Evolutionary conservation across 352 stramenopile genomes (phyloP), one percentile per base, ranked within the genome.

Genomic region (Pythium monospermum): DNA sequence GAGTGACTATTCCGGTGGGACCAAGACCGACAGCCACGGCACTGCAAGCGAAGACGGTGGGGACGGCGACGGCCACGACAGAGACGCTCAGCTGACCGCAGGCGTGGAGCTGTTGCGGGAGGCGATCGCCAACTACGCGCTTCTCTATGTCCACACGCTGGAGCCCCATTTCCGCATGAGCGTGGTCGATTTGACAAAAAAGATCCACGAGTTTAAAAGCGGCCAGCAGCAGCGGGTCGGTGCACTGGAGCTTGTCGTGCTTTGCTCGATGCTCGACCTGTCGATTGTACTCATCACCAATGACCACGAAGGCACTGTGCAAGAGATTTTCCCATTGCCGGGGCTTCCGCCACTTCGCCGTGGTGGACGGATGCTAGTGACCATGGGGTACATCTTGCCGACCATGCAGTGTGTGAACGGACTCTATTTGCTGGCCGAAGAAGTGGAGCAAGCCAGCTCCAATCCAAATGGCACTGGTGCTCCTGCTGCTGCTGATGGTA

Each of bases 221-320:
- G 52, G 66, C 47, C 49, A 67, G 27, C 66, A 81, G n/a, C 39
- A 73, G 1, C 78, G 83, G 16, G 66, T 90, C 2, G 83, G 83
- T 6, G 59, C 78, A 0, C 23, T 91, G 11, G 78, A 89, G 53
- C 76, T 94, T 12, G 64, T 82, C 22, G 35, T 87, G 49, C 71
- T 94, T 10, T 76, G 66, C 4, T 85, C 80, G 6, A 90, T 91
- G 73, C 52, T 94, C 6, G 69, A 94, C 57, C 52, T 91, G 13
- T 75, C 66, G 0, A 87, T 94, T 49, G 61, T 65, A 16, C 61
- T 94, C 25, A 66, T 94, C 47, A 89, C 81, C 6, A 91, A 94
- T 52, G 83, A 94, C 61, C 79, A 93, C 49, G 57, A 83, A 22
- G 77, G 75, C 7, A 83, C 77, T 0, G 59, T 86, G 25, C 74